Base-by-base conservation (phyloP, 31 red algal species). In the Odonthalia washingtoniensis region DNA sequence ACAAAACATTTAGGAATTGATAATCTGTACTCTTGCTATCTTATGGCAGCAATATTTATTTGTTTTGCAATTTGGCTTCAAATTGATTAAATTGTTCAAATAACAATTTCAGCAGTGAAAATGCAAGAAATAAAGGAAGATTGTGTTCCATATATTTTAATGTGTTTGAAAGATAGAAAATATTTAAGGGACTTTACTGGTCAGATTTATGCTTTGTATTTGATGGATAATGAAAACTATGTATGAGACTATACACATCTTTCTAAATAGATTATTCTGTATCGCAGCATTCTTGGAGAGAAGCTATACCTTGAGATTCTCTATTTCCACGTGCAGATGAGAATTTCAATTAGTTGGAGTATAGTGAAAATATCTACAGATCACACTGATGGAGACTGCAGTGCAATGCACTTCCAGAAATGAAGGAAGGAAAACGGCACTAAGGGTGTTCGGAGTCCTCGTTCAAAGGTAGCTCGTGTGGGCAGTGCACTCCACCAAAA, bases 21-120 rank as follows among this genome's bases (percentile, higher is more conserved):
- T 3, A 33, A 38, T 46, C 0, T 80, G 3, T 27, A 80, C 0
- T 80, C 76, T 18, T n/a, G 0, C 0, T 61, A 1, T 60, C 3
- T 80, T 18, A 80, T 80, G 76, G 0, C 9, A 5, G 21, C 76
- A 3, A 0, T 44, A 45, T 80, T 28, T 4, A 33, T 80, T 18
- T 80, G 76, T 80, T 62, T 80, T 32, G 0, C 43, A 6, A 9
- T 80, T n/a, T 80, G 45, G 76, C 41, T 60, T 27, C 45, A 44
- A 26, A 80, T 80, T 34, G 76, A 80, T 0, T 38, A 60, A 26
- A 9, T 63, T 9, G 76, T 80, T n/a, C 42, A 80, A 24, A 5
- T 80, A 32, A 60, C 16, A 4, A 5, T 43, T 38, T 38, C 31
- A 45, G 46, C 28, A 57, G 40, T 27, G 5, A 52, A 60, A 5